Base-by-base conservation (phyloP, 2,329 filamentous ascomycete species). In the Microdochium paspali region DNA sequence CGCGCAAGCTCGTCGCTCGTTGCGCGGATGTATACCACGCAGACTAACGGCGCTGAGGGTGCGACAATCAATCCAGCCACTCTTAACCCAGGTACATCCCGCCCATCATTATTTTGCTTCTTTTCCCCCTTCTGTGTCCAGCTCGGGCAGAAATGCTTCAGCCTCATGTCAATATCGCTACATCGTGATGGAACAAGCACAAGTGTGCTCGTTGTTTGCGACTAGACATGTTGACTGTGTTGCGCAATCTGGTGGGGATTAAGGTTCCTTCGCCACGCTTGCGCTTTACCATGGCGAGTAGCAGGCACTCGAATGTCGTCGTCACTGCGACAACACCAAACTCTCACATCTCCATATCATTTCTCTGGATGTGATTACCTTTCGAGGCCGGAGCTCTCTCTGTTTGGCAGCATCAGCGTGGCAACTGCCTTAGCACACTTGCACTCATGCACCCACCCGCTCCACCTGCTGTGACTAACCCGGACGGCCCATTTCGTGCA, bases 21-120 rank as follows among this genome's bases (percentile, higher is more conserved):
- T 63, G 66, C 61, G 61, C 67, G 67, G 66, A 74, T 77, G 73
- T 77, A 77, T 73, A 74, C 78, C 65, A 72, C 76, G 66, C 75
- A 79, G 68, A 77, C 82, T 67, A 84, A 84, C 74, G 80, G 81
- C 69, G 85, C 86, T 78, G 85, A 87, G 66, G 85, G 85, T 74
- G 87, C 85, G 65, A 94, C 89, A 64, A 93, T 95, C 76, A 88
- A 94, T 76, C 89, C 89, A 66, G 87, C 87, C 62, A 87, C 85
- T 54, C 77, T 95, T 72, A 89, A 85, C 72, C 73, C 82, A 73
- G 81, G 86, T 91, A 82, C 67, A 72, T 75, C 54, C 56, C 52
- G 45, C 51, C 50, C 54, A 48, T 44, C 32, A 56, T 56, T 56
- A 53, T 54, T 56, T 48, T 53, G 54, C 42, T 44, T 57, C 49